A percentile compares a stretch with the other conserved stretches of the same genome.
Evolutionary conservation across 2,329 filamentous ascomycete species (phyloP).

Genomic region (Colletotrichum sp.): DNA sequence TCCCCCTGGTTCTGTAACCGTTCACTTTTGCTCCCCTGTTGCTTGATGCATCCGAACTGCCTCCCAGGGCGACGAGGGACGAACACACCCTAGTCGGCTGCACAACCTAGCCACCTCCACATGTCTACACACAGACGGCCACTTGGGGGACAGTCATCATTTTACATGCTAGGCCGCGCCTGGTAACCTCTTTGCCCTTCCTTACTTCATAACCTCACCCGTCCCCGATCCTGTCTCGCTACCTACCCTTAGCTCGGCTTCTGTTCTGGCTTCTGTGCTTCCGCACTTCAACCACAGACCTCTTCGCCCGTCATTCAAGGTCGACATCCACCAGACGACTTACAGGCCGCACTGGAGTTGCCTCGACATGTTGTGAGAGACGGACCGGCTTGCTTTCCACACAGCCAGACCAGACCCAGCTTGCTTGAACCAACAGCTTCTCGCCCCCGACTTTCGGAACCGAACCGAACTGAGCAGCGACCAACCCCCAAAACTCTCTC

Average conservation of each 20-base stretch:
- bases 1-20: conserved; percentile 15
- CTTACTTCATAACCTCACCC: conserved; percentile 19
- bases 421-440: not conserved
- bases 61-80: conserved; percentile 6
- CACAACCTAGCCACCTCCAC: conserved; percentile 23
- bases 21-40: conserved; percentile 13
- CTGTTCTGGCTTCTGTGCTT: conserved; percentile 11
- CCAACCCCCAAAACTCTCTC: not conserved
- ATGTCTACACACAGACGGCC: conserved; percentile 3
- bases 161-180: conserved; percentile 12
- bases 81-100: conserved; percentile 13
- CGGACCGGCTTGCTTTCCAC: not conserved
- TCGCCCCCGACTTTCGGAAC: not conserved
- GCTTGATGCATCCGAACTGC: conserved; percentile 20
- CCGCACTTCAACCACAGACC: conserved; percentile 2
- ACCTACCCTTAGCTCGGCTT: not conserved
- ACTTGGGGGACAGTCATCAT: conserved; percentile 14
- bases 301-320: not conserved
- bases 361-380: conserved; percentile 9
- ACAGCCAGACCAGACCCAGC: not conserved
- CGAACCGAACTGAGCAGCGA: not conserved
- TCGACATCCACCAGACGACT: not conserved
- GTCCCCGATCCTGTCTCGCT: conserved; percentile 15
- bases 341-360: not conserved
- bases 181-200: conserved; percentile 13